A percentile compares a stretch with the other conserved stretches of the same genome.
Evolutionary conservation across 768 basidiomycete species (phyloP).

Genomic region (Lyophyllum atratum): DNA sequence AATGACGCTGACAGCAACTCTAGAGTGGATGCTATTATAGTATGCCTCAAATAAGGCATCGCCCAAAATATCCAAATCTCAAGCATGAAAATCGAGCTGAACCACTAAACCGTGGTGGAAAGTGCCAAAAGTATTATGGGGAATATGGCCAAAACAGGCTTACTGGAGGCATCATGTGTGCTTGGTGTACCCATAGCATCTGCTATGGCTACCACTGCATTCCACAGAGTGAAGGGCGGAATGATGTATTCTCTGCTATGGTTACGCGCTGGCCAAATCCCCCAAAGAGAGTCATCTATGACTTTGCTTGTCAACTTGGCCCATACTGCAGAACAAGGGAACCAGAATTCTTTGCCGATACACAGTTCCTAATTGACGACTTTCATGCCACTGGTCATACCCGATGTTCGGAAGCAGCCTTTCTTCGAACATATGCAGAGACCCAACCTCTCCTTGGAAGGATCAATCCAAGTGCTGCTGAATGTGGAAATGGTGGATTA

Average conservation of each 20-base stretch:
- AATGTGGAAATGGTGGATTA: constrained; percentile 33
- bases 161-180: constrained; percentile 23
- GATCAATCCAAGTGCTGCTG: constrained; percentile 36
- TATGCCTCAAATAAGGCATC: constrained; percentile 16
- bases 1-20: too few relatives aligned
- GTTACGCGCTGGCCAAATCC: constrained; percentile 15
- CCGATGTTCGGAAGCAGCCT: too few relatives aligned
- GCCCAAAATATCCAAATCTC: constrained; percentile 7
- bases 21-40: constrained; percentile 15
- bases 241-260: constrained; percentile 21
- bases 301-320: constrained; percentile 33
- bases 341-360: constrained; percentile 30
- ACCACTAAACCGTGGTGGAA: constrained; percentile 10
- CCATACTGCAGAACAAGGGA: constrained; percentile 27
- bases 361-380: constrained; percentile 34
- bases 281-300: constrained; percentile 30
- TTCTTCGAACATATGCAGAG: constrained; percentile 30
- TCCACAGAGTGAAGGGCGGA: constrained; percentile 15
- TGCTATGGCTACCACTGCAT: constrained; percentile 24
- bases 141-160: constrained; percentile 16
- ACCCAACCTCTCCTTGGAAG: constrained; percentile 24
- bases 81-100: too few relatives aligned
- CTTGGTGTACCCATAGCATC: constrained; percentile 23
- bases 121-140: constrained; percentile 22
- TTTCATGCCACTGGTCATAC: constrained; percentile 26